Evolutionary conservation across 257 asterid species (phyloP), one percentile per base, ranked within the genome.

Genomic region (Schizonepeta tenuifolia): DNA sequence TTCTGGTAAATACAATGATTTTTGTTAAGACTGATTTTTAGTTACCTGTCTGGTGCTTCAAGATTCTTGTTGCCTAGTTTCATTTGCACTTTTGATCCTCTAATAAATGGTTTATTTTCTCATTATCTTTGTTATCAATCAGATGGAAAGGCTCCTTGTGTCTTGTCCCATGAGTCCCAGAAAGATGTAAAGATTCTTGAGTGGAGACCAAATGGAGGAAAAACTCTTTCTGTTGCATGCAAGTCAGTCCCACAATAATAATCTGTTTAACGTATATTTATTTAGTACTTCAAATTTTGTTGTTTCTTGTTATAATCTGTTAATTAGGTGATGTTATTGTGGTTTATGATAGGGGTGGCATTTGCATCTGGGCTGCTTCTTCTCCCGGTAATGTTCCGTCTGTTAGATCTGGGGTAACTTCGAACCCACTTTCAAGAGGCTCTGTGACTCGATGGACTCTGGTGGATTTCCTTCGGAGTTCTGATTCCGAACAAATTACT

Each of bases 181-280:
- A 92, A 87, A 69, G 88, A 83, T 78, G 96, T 95, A 36, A 92
- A 79, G 80, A 60, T 85, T 81, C 82, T 95, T 54, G 95, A 90
- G 72, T 95, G 99, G 99, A 84, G 98, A 83, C 98, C 98, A 35
- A 92, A 95, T 80, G 92, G 96, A 58, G 99, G 98, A 77, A 90
- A 79, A 80, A 80, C 91, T 53, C 92, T 91, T 74, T 86, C 96
- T 54, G 95, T 92, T 28, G 97, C 96, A 13, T 92, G 99, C 99
- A 95, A 84, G 98, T 93, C 71, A 78, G 96, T 84, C 74, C 71
- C 69, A 6, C 49, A 21, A 72, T 57, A 56, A 61, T 46, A 6
- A 55, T 72, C 74, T 54, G 58, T 63, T 75, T 56, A 35, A 69
- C 68, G 0, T 58, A 35, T 50, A 21, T 62, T 58, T 35, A 15